Base-by-base conservation (phyloP, 2,329 filamentous ascomycete species). In the Aspergillus arachidicola region DNA sequence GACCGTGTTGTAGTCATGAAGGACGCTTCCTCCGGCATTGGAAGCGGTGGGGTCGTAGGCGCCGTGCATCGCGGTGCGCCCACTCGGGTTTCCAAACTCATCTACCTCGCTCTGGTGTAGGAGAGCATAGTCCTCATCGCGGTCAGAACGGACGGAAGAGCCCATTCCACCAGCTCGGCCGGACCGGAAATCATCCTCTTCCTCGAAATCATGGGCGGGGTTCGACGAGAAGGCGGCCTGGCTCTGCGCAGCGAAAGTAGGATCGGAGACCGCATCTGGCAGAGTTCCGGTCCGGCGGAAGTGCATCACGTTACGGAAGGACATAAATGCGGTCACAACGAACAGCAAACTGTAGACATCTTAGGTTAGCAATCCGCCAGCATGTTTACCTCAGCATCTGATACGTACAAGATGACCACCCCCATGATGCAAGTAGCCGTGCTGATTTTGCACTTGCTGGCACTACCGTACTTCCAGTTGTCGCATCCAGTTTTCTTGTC, bases 221-320 rank as follows among this genome's bases (percentile, higher is more conserved):
- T 81, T 82, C 10, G 79, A 80, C 9, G 80, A 82, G 69, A 82
- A 83, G 34, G 79, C 80, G 23, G 80, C 80, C 65, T 83, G 81
- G 63, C 75, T 78, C 63, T 82, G 80, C n/a, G 79, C 79, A 21
- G 83, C 81, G 70, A 84, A 82, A 48, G 83, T 82, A 4, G 78
- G 76, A 51, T 81, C 79, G 9, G 77, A 76, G 48, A 76, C 73
- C 2, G 76, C 72, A 41, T 79, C 77, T 55, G 85, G 85, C 61
- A 86, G 79, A 55, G 82, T 81, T 63, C 86, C 86, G 54, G 84
- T 85, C 66, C 83, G 82, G 66, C 84, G 83, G 78, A 84, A 87
- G 69, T 86, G 81, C 72, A 82, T 77, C 61, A 87, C 79, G 65
- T 83, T 85, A 71, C 84, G 82, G 70, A 85, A 77, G 36, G 84